phyloP scores from a whole-genome alignment of 495 filamentous ascomycete species.

The Aspergillus homomorphus region DNA sequence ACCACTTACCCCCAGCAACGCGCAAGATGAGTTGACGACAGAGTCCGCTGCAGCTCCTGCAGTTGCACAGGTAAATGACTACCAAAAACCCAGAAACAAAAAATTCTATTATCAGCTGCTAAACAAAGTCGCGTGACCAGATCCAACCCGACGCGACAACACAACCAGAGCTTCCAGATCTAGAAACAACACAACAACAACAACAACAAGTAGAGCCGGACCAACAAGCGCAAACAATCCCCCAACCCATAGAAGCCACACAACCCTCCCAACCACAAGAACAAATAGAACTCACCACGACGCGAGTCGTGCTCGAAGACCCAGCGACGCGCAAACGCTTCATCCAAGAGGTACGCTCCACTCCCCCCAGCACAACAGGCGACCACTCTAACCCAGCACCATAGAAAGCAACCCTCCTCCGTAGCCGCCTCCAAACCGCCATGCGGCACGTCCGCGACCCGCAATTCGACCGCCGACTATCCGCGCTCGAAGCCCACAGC shows the following conservation, averaged over 20 bases:
- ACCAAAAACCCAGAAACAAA: not conserved
- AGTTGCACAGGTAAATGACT: too few species aligned
- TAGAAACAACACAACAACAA: slow-evolving; percentile 1
- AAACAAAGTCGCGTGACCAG: not conserved
- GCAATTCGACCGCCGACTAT: slow-evolving; percentile 45
- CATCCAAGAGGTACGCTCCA: slow-evolving; percentile 41
- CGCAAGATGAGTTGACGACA: not conserved
- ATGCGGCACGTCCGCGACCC: slow-evolving; percentile 43
- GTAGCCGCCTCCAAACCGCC: slow-evolving; percentile 41
- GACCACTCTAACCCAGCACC: slow-evolving; percentile 5
- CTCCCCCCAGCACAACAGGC: not conserved
- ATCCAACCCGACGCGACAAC: not conserved
- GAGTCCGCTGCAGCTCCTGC: not conserved
- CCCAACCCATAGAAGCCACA: slow-evolving; percentile 14
- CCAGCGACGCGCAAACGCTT: slow-evolving; percentile 40
- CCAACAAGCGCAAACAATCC: slow-evolving; percentile 9
- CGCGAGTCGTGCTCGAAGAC: slow-evolving; percentile 31
- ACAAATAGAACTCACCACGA: slow-evolving; percentile 12
- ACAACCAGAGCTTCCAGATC: not conserved
- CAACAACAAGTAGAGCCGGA: slow-evolving; percentile 11
- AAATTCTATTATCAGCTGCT: not conserved
- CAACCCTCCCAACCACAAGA: slow-evolving; percentile 19
- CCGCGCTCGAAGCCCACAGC: slow-evolving; percentile 45
- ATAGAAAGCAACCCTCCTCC: slow-evolving; percentile 46
- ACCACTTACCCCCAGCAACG: not conserved